A percentile compares a stretch with the other conserved stretches of the same genome.
Evolutionary conservation across 2,329 filamentous ascomycete species (phyloP).

Genomic region (Cytospora paraplurivora): DNA sequence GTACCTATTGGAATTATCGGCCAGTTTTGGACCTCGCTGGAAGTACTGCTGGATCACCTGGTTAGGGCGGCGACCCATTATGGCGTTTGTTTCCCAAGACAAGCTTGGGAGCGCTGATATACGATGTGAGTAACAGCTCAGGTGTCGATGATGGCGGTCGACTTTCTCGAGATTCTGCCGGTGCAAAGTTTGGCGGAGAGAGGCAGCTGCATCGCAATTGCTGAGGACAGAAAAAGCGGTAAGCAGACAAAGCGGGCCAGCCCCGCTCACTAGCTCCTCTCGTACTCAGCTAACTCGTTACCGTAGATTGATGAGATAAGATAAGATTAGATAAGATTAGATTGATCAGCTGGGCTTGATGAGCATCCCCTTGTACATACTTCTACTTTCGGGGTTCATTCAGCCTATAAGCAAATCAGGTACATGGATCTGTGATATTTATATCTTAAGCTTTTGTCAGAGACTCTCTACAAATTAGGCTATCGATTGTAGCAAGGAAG

Average conservation of each 20-base stretch:
- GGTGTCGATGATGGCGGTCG: slow-evolving; percentile 1
- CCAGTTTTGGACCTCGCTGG: slow-evolving; percentile 80
- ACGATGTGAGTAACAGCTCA: background rate
- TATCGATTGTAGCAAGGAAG: too few species aligned
- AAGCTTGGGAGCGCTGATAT: slow-evolving; percentile 1
- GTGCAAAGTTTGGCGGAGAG: slow-evolving; percentile 23
- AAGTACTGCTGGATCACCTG: slow-evolving; percentile 87
- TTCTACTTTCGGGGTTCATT: background rate
- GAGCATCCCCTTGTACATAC: background rate
- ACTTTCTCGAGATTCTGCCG: slow-evolving; percentile 24
- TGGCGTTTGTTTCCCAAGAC: slow-evolving; percentile 20
- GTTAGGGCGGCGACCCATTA: slow-evolving; percentile 83
- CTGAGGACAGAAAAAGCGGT: slow-evolving; percentile 21
- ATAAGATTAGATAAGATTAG: background rate
- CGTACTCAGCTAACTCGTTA: background rate
- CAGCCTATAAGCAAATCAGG: too few species aligned
- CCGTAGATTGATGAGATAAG: slow-evolving; percentile 10
- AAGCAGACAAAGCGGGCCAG: background rate
- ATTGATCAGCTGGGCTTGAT: too few species aligned
- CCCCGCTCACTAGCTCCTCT: background rate
- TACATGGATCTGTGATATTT: too few species aligned
- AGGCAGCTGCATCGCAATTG: background rate
- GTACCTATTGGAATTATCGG: slow-evolving; percentile 88
- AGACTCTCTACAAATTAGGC: too few species aligned
- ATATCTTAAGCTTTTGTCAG: too few species aligned